Base-by-base conservation (phyloP, 495 filamentous ascomycete genomes). In the Amniculicola lignicola region DNA sequence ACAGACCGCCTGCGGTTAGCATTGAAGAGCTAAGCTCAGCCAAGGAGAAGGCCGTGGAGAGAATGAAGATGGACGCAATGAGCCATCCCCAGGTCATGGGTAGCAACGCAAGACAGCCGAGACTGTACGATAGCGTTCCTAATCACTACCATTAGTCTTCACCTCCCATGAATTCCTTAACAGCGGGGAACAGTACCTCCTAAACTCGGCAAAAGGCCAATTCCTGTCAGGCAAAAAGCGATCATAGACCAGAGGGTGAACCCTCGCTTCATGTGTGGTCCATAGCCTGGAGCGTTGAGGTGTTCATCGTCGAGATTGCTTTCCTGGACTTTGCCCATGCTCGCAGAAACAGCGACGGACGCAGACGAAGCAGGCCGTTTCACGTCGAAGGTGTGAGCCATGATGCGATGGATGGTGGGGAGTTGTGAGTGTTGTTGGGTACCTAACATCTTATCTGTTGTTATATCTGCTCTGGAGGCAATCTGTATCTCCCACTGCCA, bases 1-100 rank as follows among this genome's bases (percentile, higher is more conserved):
- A 71, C 16, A 72, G 70, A 11, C 70, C 70, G 4, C 70, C 70
- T 22, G 69, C 65, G 3, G 67, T 69, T 16, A 59, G 62, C 48
- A 62, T 39, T 6, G 62, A 60, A 5, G 59, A 56, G 14, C 60
- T 54, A 27, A 65, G 55, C 46, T 65, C 62, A 4, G 62, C 62
- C n/a, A 65, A 37, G 19, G 33, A 36, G 1, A 65, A 50, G 28
- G 46, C 62, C 21, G 62, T 33, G 28, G 21, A 41, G 5, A 35
- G 49, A 19, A 52, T 52, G 37, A 52, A 42, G 22, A 31, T 15
- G 4, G 27, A 35, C 4, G 49, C 49, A 36, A 49, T 25, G 39
- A 46, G 14, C 59, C 59, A 52, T 10, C 49, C 49, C 49, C 49
- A 52, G 35, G 27, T 52, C 49, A 52, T 52, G 9, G 41, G 41